Percentiles rank a stretch among this genome's conserved stretches.
phyloP scores from a whole-genome alignment of 768 basidiomycete species.

The Tephrocybe sp. region DNA sequence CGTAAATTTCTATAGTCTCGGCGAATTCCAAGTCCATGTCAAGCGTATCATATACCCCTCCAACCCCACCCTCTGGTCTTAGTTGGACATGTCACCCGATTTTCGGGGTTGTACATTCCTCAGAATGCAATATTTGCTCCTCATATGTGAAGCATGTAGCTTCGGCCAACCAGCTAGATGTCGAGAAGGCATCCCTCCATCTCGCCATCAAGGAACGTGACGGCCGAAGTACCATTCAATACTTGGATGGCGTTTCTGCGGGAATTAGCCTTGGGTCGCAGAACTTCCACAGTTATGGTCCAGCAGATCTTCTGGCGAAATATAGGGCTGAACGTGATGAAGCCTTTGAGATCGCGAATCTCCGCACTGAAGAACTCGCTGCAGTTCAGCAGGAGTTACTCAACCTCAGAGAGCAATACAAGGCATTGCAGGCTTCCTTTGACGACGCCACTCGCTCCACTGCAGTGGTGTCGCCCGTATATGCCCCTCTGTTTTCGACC shows the following conservation, averaged over 20 bases:
- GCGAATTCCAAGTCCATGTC: no score
- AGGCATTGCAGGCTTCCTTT: slow-evolving; percentile 17
- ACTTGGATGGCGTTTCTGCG: slow-evolving; percentile 13
- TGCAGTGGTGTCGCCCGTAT: not conserved
- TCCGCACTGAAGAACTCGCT: slow-evolving; percentile 14
- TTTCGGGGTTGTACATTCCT: slow-evolving; percentile 17
- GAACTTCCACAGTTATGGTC: slow-evolving; percentile 5
- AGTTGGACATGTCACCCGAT: slow-evolving; percentile 16
- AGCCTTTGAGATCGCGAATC: slow-evolving; percentile 9
- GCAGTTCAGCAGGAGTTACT: slow-evolving; percentile 18
- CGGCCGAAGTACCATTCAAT: slow-evolving; percentile 10
- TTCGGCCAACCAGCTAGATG: slow-evolving; percentile 5
- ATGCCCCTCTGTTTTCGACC: not conserved
- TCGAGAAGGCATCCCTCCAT: slow-evolving; percentile 11
- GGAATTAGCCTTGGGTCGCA: slow-evolving; percentile 16
- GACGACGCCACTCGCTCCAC: not conserved
- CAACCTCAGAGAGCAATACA: slow-evolving; percentile 20
- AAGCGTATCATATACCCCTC: no score
- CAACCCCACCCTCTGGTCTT: not conserved
- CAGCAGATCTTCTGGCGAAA: slow-evolving; percentile 11
- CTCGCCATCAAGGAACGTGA: slow-evolving; percentile 15
- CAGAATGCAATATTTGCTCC: slow-evolving; percentile 13
- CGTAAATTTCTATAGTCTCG: no score
- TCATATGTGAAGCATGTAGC: slow-evolving; percentile 18
- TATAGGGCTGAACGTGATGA: slow-evolving; percentile 24